These are phyloP conservation scores for Cantharellus cinnabarinus DNA, from an alignment of 768 basidiomycete species.

Conservation along the genomic window DNA sequence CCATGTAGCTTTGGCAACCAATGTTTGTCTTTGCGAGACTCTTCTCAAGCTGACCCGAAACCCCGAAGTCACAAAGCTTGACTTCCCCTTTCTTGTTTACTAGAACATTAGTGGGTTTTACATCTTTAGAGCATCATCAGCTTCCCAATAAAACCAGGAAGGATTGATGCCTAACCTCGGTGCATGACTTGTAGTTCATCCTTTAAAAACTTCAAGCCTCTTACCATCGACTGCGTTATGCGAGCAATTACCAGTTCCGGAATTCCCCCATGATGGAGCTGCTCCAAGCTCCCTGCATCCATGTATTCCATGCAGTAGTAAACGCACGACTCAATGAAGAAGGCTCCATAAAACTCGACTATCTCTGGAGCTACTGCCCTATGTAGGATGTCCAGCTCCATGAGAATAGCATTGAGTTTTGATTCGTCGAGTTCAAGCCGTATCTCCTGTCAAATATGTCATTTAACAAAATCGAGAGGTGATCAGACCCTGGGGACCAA, in stretches of 20 bases:
- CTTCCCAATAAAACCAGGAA: not conserved
- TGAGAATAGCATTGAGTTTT: slow-evolving; percentile 88
- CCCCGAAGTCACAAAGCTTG: slow-evolving; percentile 98
- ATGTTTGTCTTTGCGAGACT: slow-evolving; percentile 95
- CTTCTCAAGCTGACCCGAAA: slow-evolving; percentile 92
- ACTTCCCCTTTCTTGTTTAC: slow-evolving; percentile 74
- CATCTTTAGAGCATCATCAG: slow-evolving; percentile 27
- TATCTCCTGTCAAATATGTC: slow-evolving; percentile 52
- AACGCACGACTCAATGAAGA: slow-evolving; percentile 98
- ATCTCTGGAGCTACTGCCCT: slow-evolving; percentile 80
- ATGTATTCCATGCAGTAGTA: slow-evolving; percentile 99
- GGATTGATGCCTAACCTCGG: slow-evolving; percentile 24
- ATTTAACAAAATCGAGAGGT: too few species aligned
- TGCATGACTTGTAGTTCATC: slow-evolving; percentile 82
- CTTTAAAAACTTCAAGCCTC: slow-evolving; percentile 85
- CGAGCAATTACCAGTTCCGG: slow-evolving; percentile 65
- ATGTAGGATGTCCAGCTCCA: slow-evolving; percentile 96
- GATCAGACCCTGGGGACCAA: not conserved
- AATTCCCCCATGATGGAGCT: slow-evolving; percentile 35
- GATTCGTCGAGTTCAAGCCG: slow-evolving; percentile 85
- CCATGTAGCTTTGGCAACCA: slow-evolving; percentile 98
- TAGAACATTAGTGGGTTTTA: slow-evolving; percentile 88
- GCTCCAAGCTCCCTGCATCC: slow-evolving; percentile 95
- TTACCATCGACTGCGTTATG: slow-evolving; percentile 65
- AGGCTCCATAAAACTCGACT: slow-evolving; percentile 97